Conservation (phyloP, 192 early-diverging fungal species). For the Coemansia sp. region DNA sequence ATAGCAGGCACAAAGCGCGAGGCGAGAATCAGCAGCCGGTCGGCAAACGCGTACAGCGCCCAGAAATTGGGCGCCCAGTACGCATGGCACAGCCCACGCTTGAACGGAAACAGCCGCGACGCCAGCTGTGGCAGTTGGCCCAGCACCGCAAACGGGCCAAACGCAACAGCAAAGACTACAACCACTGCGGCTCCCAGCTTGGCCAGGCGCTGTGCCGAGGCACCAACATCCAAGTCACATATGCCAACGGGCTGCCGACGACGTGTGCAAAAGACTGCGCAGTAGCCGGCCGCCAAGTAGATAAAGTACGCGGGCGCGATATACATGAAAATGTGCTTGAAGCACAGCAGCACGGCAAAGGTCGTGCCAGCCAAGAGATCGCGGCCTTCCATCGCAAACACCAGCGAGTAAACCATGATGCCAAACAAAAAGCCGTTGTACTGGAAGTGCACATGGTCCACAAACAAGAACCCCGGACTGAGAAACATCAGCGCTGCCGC, state of each 20-base stretch:
- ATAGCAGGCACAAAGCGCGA: neutral
- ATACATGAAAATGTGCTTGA: constrained; percentile 96
- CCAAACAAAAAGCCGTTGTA: constrained; percentile 96
- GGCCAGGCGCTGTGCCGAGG: constrained; percentile 52
- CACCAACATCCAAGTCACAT: neutral
- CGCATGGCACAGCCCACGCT: constrained; percentile 93
- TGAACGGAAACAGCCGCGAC: constrained; percentile 89
- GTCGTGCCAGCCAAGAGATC: constrained; percentile 57
- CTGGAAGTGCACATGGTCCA: constrained; percentile 97
- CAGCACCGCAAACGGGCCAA: constrained; percentile 76
- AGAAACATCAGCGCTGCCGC: constrained; percentile 62
- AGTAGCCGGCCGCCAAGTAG: constrained; percentile 78
- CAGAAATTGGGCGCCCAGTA: constrained; percentile 98
- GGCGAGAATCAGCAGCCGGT: constrained; percentile 61
- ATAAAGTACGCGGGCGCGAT: constrained; percentile 92
- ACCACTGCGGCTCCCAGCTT: constrained; percentile 63
- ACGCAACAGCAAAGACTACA: constrained; percentile 71
- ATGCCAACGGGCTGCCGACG: neutral
- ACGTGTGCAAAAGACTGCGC: constrained; percentile 42
- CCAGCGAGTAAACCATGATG: constrained; percentile 76
- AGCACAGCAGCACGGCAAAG: constrained; percentile 90
- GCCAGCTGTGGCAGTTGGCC: constrained; percentile 76
- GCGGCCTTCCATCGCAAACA: constrained; percentile 64
- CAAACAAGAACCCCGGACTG: constrained; percentile 74
- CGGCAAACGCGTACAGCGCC: constrained; percentile 84